Evolutionary conservation across 352 stramenopile species (phyloP), one percentile per base, ranked within the genome.

Genomic region (Phytophthora idaei): DNA sequence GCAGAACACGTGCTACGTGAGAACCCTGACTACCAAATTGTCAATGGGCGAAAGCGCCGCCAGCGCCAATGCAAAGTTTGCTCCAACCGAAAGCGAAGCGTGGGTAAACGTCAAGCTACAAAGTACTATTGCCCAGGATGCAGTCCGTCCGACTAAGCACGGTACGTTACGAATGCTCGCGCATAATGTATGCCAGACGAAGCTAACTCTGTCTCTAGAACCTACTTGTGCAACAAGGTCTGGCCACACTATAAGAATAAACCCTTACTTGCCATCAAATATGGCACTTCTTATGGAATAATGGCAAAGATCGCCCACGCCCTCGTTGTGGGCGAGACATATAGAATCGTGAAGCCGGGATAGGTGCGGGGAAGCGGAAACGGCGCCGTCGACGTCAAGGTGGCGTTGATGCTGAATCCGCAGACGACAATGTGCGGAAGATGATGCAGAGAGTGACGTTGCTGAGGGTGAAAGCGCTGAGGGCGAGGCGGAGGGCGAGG

Each of bases 41-140:
- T 21, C 17, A 21, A 21, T 0, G 17, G 17, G 17, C 17, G 17
- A 21, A 21, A 21, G 17, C 17, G 17, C 17, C 17, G 0, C 17
- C 17, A 21, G 17, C 17, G 17, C 17, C 17, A 21, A 21, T 21
- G 17, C 17, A 21, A 21, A 21, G 17, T 21, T 21, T 21, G 39
- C 15, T 45, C 14, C 3, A 45, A 45, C 14, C 39, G 39, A n/a
- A 45, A 45, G 6, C 11, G 14, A 5, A n/a, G n/a, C 0, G 21
- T 69, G 17, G 61, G 61, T 5, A 46, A 62, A 8, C 45, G 28
- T 1, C 36, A 29, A 3, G 45, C 36, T 14, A 69, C 61, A 0
- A 69, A 54, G 39, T 63, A 59, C 21, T 69, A 29, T 32, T 69
- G 53, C 9, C 36, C 11, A 11, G 53, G 34, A 1, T 69, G 61